These are phyloP conservation scores for Catharanthus roseus DNA, from an alignment of 257 asterid species.

Conservation along the genomic window DNA sequence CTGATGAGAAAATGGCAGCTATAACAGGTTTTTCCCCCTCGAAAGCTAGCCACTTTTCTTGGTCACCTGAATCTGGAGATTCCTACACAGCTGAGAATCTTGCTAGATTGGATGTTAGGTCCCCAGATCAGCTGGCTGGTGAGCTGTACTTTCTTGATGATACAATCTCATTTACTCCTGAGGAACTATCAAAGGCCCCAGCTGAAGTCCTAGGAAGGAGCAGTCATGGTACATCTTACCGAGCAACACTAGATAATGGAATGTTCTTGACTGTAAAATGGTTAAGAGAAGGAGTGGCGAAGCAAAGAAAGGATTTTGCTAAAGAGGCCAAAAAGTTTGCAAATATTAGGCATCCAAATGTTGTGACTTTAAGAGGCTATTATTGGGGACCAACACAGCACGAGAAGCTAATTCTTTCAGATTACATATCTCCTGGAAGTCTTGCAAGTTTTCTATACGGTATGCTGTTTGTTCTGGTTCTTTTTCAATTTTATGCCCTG, in stretches of 20 bases:
- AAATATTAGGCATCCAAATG: constrained; percentile 88
- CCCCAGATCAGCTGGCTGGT: constrained; percentile 84
- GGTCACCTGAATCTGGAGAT: constrained; percentile 95
- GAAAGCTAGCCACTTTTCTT: constrained; percentile 72
- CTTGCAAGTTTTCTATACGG: constrained; percentile 88
- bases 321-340: constrained; percentile 96
- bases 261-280: constrained; percentile 88
- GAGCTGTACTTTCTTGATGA: constrained; percentile 93
- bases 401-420: constrained; percentile 94
- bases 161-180: constrained; percentile 75
- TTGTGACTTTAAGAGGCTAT: constrained; percentile 93
- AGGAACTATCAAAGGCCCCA: constrained; percentile 88
- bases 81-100: constrained; percentile 65
- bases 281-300: constrained; percentile 98
- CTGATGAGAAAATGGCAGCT: constrained; percentile 66
- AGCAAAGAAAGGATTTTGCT: constrained; percentile 92
- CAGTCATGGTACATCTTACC: constrained; percentile 92
- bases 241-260: constrained; percentile 79
- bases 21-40: constrained; percentile 82
- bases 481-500: neutral
- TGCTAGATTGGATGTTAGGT: constrained; percentile 68
- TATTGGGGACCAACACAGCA: constrained; percentile 99
- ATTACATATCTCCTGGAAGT: constrained; percentile 90
- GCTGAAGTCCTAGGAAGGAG: constrained; percentile 97
- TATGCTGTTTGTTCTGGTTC: constrained; percentile 22